phyloP scores from a whole-genome alignment of 2,329 filamentous ascomycete species.

The Microsporum audouinii region DNA sequence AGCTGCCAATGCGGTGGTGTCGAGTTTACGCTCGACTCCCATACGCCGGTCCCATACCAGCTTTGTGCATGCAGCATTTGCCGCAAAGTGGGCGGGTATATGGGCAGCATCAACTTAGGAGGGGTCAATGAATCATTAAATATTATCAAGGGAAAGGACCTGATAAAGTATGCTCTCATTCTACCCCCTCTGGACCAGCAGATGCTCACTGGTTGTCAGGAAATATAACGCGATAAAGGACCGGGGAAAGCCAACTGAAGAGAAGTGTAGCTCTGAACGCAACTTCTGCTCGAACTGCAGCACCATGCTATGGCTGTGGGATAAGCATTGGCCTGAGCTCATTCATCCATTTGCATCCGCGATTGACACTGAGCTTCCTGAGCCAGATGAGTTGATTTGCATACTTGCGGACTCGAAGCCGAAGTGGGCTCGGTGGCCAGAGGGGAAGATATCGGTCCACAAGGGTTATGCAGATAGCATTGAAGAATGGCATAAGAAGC shows the following conservation, averaged over 20 bases:
- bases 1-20: constrained; percentile 40
- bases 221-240: constrained; percentile 38
- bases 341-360: constrained; percentile 41
- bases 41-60: constrained; percentile 40
- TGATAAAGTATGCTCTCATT: constrained; percentile 32
- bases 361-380: constrained; percentile 38
- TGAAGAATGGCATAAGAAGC: constrained; percentile 38
- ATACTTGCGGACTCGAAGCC: constrained; percentile 36
- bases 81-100: constrained; percentile 37
- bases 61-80: constrained; percentile 41
- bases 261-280: constrained; percentile 33
- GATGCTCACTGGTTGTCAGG: constrained; percentile 17
- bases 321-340: constrained; percentile 37
- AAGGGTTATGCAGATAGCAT: constrained; percentile 32
- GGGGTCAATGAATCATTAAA: constrained; percentile 34
- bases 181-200: neutral
- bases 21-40: constrained; percentile 37
- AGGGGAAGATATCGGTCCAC: constrained; percentile 36
- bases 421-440: constrained; percentile 37
- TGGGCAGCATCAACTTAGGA: constrained; percentile 38
- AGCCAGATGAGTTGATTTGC: constrained; percentile 39
- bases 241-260: constrained; percentile 30
- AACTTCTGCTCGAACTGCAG: constrained; percentile 40
- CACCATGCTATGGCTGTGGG: constrained; percentile 39
- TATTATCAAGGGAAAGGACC: constrained; percentile 31